These are phyloP conservation scores for Candida corydali DNA, from an alignment of 805 yeast genomes.

Conservation along the genomic window DNA sequence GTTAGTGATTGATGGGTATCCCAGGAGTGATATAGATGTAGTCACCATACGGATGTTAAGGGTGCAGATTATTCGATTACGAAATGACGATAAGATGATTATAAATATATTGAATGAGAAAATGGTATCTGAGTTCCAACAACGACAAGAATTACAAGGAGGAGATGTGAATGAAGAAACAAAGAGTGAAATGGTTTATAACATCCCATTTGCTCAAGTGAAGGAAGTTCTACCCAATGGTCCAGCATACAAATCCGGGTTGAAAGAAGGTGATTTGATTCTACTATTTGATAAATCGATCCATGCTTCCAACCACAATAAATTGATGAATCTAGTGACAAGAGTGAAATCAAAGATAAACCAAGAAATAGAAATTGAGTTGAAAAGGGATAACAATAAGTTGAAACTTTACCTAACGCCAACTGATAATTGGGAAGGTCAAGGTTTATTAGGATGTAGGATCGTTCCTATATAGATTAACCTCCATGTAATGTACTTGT, in stretches of 20 bases:
- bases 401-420: slow-evolving; percentile 36
- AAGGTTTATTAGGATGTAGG: slow-evolving; percentile 67
- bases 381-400: slow-evolving; percentile 26
- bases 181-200: neutral
- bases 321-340: slow-evolving; percentile 40
- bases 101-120: slow-evolving; percentile 43
- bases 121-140: slow-evolving; percentile 42
- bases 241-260: slow-evolving; percentile 56
- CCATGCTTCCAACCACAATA: slow-evolving; percentile 52
- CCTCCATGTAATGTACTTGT: slow-evolving; percentile 97
- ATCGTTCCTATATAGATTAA: slow-evolving; percentile 44
- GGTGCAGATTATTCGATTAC: slow-evolving; percentile 57
- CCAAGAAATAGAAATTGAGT: slow-evolving; percentile 19
- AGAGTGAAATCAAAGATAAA: slow-evolving; percentile 39
- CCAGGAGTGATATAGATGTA: slow-evolving; percentile 79
- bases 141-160: neutral
- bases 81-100: slow-evolving; percentile 62
- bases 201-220: slow-evolving; percentile 54
- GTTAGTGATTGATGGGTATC: slow-evolving; percentile 79
- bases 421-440: slow-evolving; percentile 55
- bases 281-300: slow-evolving; percentile 48
- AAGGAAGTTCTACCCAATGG: slow-evolving; percentile 45
- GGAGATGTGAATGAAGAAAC: neutral
- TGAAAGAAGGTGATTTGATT: slow-evolving; percentile 51
- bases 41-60: slow-evolving; percentile 59